Evolutionary conservation across 225 moss, liverwort and hornwort genomes (phyloP).

Genomic region (Physcomitrellopsis africana): DNA sequence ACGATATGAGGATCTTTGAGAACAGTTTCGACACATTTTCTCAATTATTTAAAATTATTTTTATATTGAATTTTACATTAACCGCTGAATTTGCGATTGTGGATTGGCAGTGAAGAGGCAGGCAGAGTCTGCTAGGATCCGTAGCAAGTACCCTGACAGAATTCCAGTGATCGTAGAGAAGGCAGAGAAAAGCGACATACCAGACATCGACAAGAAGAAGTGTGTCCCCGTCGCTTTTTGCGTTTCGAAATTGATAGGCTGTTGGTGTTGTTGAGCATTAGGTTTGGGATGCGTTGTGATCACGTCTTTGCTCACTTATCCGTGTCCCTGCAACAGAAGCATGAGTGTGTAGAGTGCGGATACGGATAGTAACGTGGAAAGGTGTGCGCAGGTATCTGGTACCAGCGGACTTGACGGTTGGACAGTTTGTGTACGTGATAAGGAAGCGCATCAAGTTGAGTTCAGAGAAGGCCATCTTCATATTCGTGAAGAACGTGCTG

Average conservation of each 20-base stretch:
- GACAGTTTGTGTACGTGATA: constrained; percentile 71
- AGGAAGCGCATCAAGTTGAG: constrained; percentile 70
- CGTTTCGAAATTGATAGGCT: too few relatives aligned
- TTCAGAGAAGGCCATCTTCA: constrained; percentile 67
- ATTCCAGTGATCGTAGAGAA: constrained; percentile 63
- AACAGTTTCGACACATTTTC: too few relatives aligned
- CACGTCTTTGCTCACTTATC: too few relatives aligned
- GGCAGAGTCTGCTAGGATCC: constrained; percentile 56
- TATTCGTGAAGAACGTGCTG: constrained; percentile 67
- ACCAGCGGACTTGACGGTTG: constrained; percentile 71
- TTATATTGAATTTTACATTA: too few relatives aligned
- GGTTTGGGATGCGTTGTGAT: too few relatives aligned
- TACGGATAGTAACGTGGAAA: too few relatives aligned
- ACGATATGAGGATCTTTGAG: too few relatives aligned
- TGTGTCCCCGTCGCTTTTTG: neutral
- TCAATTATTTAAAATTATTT: too few relatives aligned
- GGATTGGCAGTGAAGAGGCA: constrained; percentile 45
- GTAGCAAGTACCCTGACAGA: constrained; percentile 62
- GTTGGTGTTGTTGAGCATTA: too few relatives aligned
- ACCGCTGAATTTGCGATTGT: neutral
- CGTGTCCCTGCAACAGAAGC: too few relatives aligned
- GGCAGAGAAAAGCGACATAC: constrained; percentile 58
- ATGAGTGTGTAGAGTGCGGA: too few relatives aligned
- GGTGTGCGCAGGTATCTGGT: constrained; percentile 45
- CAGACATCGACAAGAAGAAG: constrained; percentile 69